These are phyloP conservation scores for Phytophthora palmivora DNA, from an alignment of 352 stramenopile genomes.

Conservation along the genomic window DNA sequence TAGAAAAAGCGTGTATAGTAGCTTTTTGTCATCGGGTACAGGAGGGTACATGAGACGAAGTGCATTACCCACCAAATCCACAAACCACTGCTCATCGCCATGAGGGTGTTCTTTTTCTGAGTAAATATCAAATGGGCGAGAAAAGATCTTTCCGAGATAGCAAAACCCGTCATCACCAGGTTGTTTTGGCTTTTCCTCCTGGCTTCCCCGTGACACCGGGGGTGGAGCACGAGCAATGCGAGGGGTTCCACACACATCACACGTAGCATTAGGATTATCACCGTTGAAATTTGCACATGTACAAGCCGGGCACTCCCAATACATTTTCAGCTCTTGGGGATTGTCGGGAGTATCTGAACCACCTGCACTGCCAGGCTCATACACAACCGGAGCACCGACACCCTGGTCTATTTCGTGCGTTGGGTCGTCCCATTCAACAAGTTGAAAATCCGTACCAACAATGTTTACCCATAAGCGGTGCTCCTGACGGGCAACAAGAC, in stretches of 20 bases:
- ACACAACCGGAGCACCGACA: slow-evolving; percentile 69
- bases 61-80: slow-evolving; percentile 70
- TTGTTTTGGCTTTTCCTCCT: slow-evolving; percentile 36
- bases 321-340: slow-evolving; percentile 82
- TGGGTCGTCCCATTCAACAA: slow-evolving; percentile 91
- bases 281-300: slow-evolving; percentile 90
- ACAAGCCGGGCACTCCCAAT: slow-evolving; percentile 87
- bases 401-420: slow-evolving; percentile 80
- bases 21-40: slow-evolving; percentile 82
- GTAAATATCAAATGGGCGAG: slow-evolving; percentile 82
- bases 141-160: slow-evolving; percentile 70
- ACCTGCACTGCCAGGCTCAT: slow-evolving; percentile 30
- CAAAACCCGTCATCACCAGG: slow-evolving; percentile 52
- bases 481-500: slow-evolving; percentile 84
- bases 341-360: slow-evolving; percentile 16
- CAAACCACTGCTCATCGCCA: slow-evolving; percentile 74
- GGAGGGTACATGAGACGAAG: slow-evolving; percentile 76
- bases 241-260: slow-evolving; percentile 80
- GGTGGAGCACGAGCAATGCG: slow-evolving; percentile 35
- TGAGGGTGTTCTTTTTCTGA: slow-evolving; percentile 77
- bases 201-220: slow-evolving; percentile 15
- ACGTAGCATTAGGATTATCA: slow-evolving; percentile 77
- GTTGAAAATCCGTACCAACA: slow-evolving; percentile 86
- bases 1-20: slow-evolving; percentile 81
- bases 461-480: slow-evolving; percentile 91